A percentile compares a stretch with the other conserved stretches of the same genome.
phyloP scores from a whole-genome alignment of 768 basidiomycete genomes.

The Boletus vermiculosoides region DNA sequence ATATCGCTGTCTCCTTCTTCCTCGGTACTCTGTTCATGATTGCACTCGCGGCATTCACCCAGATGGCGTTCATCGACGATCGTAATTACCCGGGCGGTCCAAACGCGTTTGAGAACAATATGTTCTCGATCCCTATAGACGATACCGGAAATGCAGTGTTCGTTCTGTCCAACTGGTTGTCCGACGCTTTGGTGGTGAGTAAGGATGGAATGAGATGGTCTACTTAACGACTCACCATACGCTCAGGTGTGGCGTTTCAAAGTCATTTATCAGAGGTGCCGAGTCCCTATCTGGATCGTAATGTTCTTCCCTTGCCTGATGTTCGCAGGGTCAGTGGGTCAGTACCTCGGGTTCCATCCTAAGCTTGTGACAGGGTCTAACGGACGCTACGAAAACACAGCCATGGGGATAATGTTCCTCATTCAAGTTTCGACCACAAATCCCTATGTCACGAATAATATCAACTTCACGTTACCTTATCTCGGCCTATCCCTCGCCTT shows the following conservation, averaged over 20 bases:
- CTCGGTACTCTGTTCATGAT: slow-evolving; percentile 19
- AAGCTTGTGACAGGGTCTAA: not conserved
- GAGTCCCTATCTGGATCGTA: slow-evolving; percentile 6
- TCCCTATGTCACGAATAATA: slow-evolving; percentile 2
- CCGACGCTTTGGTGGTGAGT: slow-evolving; percentile 22
- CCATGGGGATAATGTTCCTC: slow-evolving; percentile 7
- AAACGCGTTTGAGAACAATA: slow-evolving; percentile 18
- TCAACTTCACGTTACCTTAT: slow-evolving; percentile 26
- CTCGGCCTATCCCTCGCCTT: slow-evolving; percentile 28
- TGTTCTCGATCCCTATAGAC: slow-evolving; percentile 23
- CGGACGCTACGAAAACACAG: not conserved
- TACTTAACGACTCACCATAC: not conserved
- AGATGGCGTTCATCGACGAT: slow-evolving; percentile 32
- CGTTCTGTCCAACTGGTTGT: slow-evolving; percentile 16
- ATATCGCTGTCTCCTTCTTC: slow-evolving; percentile 3
- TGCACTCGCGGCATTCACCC: slow-evolving; percentile 20
- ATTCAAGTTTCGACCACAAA: slow-evolving; percentile 14
- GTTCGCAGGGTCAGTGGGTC: slow-evolving; percentile 9
- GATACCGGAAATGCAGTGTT: slow-evolving; percentile 9
- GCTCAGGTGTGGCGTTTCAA: slow-evolving; percentile 18
- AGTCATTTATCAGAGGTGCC: slow-evolving; percentile 15
- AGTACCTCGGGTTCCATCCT: not conserved
- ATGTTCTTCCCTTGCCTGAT: slow-evolving; percentile 11
- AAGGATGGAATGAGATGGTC: not conserved
- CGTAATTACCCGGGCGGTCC: slow-evolving; percentile 35